Evolutionary conservation across 2,329 filamentous ascomycete species (phyloP).

Genomic region (Rutstroemia sydowiana): DNA sequence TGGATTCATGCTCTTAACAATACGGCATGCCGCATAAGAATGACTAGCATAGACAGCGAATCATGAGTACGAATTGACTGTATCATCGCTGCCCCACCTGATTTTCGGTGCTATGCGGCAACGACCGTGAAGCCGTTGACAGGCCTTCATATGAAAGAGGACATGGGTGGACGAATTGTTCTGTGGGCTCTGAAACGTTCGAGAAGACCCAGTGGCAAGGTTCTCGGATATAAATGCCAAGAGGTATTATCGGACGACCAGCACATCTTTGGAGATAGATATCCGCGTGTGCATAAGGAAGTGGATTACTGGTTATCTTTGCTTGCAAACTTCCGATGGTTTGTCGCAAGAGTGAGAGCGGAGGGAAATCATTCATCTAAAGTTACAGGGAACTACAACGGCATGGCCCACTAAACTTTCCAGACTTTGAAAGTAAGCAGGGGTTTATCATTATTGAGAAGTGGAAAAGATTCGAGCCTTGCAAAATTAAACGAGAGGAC

Average conservation of each 20-base stretch:
- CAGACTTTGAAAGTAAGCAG: no score
- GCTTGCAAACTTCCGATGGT: not conserved
- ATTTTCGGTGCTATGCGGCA: not conserved
- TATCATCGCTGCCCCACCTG: not conserved
- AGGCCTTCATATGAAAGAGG: not conserved
- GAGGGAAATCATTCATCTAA: not conserved
- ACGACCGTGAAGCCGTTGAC: not conserved
- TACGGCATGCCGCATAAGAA: not conserved
- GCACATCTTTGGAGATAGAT: not conserved
- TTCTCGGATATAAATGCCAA: slow-evolving; percentile 11
- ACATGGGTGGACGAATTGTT: not conserved
- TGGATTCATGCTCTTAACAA: not conserved
- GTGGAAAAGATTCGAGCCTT: no score
- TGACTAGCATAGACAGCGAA: not conserved
- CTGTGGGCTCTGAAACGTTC: slow-evolving; percentile 23
- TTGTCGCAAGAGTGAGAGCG: not conserved
- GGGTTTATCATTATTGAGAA: no score
- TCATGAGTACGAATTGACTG: not conserved
- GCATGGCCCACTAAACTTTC: no score
- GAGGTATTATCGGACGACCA: not conserved
- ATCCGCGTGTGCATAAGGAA: not conserved
- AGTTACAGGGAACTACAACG: not conserved
- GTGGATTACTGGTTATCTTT: not conserved
- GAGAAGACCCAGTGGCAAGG: slow-evolving; percentile 25
- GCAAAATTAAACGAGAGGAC: not conserved